A percentile compares a stretch with the other conserved stretches of the same genome.
Evolutionary conservation across 225 moss, liverwort and hornwort genomes (phyloP).

Genomic region (Bryum argenteum): DNA sequence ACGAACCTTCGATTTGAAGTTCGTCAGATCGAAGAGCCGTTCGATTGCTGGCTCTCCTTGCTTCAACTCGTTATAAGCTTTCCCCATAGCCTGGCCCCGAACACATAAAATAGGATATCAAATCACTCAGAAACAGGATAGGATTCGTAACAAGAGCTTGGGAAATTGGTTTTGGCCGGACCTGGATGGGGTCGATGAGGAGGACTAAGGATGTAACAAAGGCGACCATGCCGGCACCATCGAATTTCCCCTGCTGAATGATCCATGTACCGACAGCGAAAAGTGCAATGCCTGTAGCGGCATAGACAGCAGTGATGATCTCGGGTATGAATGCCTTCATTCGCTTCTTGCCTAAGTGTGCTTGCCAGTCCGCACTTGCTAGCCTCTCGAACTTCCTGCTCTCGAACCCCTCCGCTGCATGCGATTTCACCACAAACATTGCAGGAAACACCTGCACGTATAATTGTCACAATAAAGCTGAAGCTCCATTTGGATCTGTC

Average conservation of each 20-base stretch:
- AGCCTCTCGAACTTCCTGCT: constrained; percentile 74
- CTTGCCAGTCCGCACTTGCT: constrained; percentile 78
- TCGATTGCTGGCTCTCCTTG: constrained; percentile 98
- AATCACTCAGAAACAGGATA: constrained; percentile 2
- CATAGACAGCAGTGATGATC: constrained; percentile 92
- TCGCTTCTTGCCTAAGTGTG: constrained; percentile 82
- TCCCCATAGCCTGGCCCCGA: constrained; percentile 71
- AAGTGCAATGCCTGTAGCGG: constrained; percentile 76
- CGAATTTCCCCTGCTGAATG: constrained; percentile 78
- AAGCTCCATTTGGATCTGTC: neutral
- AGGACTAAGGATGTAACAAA: constrained; percentile 91
- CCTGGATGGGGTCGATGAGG: constrained; percentile 95
- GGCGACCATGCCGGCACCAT: constrained; percentile 89
- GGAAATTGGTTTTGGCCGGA: neutral
- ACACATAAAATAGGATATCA: constrained; percentile 1
- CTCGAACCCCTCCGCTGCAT: constrained; percentile 86
- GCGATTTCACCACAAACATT: constrained; percentile 93
- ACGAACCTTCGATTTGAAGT: constrained; percentile 53
- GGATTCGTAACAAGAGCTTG: neutral
- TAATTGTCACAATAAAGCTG: no score
- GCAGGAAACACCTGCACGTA: constrained; percentile 75
- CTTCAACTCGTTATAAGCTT: constrained; percentile 94
- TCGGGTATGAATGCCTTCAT: constrained; percentile 98
- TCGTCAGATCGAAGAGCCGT: constrained; percentile 82
- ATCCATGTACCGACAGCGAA: constrained; percentile 94